These are phyloP conservation scores for Dioscorea cayenensis DNA, from an alignment of 116 monocot species.

Conservation along the genomic window DNA sequence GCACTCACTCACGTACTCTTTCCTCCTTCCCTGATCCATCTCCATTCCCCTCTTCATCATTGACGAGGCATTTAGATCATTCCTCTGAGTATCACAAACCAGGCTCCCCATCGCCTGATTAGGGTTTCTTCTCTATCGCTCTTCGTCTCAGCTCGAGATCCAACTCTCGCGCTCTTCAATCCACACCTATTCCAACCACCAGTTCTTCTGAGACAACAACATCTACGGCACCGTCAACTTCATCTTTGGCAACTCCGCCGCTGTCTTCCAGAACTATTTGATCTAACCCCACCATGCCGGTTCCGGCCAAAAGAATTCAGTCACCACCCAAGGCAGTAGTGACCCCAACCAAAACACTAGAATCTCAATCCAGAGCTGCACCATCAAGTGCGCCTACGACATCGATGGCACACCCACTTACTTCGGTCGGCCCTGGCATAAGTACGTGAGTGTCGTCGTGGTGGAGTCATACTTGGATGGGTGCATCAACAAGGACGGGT, in stretches of 20 bases:
- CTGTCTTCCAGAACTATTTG: slow-evolving; percentile 37
- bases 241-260: slow-evolving; percentile 52
- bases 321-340: slow-evolving; percentile 44
- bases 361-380: slow-evolving; percentile 37
- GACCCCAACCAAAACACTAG: slow-evolving; percentile 48
- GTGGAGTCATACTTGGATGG: slow-evolving; percentile 37
- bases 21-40: no score
- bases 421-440: slow-evolving; percentile 41
- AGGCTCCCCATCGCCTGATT: no score
- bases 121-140: no score
- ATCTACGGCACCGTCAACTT: slow-evolving; percentile 56
- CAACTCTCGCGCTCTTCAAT: no score
- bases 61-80: no score
- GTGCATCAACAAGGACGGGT: slow-evolving; percentile 25
- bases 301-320: slow-evolving; percentile 21
- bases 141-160: no score
- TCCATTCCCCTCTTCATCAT: no score
- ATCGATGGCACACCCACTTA: slow-evolving; percentile 24
- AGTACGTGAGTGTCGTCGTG: slow-evolving; percentile 40
- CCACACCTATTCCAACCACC: slow-evolving; percentile 45
- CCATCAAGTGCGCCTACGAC: slow-evolving; percentile 20
- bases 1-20: no score
- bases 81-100: no score
- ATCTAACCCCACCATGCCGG: slow-evolving; percentile 18
- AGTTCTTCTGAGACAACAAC: slow-evolving; percentile 41